A percentile compares a stretch with the other conserved stretches of the same genome.
Conservation (phyloP, 2,329 filamentous ascomycete species). For the Ascochyta rabiei region DNA sequence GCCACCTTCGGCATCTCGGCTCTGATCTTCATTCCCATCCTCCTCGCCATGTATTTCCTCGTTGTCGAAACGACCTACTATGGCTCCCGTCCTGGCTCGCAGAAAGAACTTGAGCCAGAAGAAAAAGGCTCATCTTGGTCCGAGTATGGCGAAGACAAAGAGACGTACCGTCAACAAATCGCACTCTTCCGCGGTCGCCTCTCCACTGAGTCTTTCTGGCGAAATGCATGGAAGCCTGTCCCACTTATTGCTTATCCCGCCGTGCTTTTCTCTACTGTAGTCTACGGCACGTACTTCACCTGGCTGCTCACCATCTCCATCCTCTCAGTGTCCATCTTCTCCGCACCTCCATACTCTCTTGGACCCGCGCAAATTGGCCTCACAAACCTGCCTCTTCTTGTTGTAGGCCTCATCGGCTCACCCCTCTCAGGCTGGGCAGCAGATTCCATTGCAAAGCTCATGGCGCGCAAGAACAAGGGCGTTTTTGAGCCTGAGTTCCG, state of each 20-base stretch:
- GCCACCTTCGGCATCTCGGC: constrained; percentile 54
- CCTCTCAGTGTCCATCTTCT: constrained; percentile 84
- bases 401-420: constrained; percentile 80
- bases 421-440: constrained; percentile 72
- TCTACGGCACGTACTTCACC: constrained; percentile 87
- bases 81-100: constrained; percentile 24
- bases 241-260: constrained; percentile 84
- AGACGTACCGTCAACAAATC: constrained; percentile 33
- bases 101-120: constrained; percentile 25
- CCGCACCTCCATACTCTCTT: constrained; percentile 81
- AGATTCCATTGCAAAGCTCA: constrained; percentile 71
- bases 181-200: constrained; percentile 39
- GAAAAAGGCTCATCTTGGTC: constrained; percentile 34
- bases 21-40: constrained; percentile 50
- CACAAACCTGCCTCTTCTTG: constrained; percentile 75
- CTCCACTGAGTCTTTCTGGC: constrained; percentile 42
- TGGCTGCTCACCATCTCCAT: constrained; percentile 93
- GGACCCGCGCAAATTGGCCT: constrained; percentile 82
- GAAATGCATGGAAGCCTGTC: constrained; percentile 62
- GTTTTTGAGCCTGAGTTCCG: constrained; percentile 93
- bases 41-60: constrained; percentile 53
- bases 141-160: constrained; percentile 26
- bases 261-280: constrained; percentile 79
- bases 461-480: constrained; percentile 78
- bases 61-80: constrained; percentile 53